These are phyloP conservation scores for Chytridiales sp. DNA, from an alignment of 371 early-diverging fungal genomes.

Conservation along the genomic window DNA sequence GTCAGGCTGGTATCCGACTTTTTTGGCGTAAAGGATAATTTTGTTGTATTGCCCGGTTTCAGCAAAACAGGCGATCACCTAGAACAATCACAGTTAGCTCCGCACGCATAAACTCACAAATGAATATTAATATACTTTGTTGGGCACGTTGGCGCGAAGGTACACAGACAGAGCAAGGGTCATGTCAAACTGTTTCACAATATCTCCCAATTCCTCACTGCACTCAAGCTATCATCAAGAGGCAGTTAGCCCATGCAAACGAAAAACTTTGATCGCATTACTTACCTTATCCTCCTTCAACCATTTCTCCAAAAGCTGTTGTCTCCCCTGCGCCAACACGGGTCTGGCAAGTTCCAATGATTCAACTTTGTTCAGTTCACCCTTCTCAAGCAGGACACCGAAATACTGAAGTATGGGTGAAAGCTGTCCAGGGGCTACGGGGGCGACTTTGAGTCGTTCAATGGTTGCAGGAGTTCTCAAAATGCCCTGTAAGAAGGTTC, in stretches of 20 bases:
- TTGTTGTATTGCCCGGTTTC: slow-evolving; percentile 95
- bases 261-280: background rate
- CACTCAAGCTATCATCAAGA: slow-evolving; percentile 70
- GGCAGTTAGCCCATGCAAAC: background rate
- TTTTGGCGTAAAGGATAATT: slow-evolving; percentile 91
- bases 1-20: slow-evolving; percentile 91
- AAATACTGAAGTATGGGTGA: slow-evolving; percentile 97
- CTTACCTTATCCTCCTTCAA: slow-evolving; percentile 90
- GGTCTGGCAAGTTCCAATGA: slow-evolving; percentile 92
- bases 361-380: slow-evolving; percentile 89
- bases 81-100: background rate
- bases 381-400: slow-evolving; percentile 93
- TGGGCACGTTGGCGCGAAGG: slow-evolving; percentile 87
- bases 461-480: slow-evolving; percentile 94
- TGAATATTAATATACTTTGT: slow-evolving; percentile 63
- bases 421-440: slow-evolving; percentile 75
- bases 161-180: slow-evolving; percentile 94
- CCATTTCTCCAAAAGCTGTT: slow-evolving; percentile 95
- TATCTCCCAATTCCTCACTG: slow-evolving; percentile 96
- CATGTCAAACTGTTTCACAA: slow-evolving; percentile 88
- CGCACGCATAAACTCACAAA: slow-evolving; percentile 7
- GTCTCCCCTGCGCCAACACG: slow-evolving; percentile 87
- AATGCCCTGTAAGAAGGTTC: slow-evolving; percentile 65
- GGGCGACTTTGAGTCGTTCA: slow-evolving; percentile 86
- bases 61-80: slow-evolving; percentile 90